Evolutionary conservation across 2,329 filamentous ascomycete species (phyloP).

Genomic region (Furcasterigmium sp.): DNA sequence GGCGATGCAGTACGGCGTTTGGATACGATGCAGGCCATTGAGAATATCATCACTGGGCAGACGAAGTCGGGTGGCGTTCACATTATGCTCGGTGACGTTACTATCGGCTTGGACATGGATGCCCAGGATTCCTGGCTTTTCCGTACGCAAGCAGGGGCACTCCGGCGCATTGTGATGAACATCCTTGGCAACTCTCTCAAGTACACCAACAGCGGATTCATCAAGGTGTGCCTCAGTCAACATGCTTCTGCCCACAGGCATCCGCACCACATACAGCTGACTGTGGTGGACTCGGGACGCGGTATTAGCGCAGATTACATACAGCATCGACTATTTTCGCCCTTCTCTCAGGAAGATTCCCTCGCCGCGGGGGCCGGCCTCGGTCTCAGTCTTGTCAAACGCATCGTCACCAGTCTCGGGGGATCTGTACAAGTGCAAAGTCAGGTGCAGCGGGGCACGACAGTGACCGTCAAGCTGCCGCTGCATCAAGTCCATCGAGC

Average conservation of each 20-base stretch:
- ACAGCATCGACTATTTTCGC: conserved; percentile 53
- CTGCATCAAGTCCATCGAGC: conserved; percentile 12
- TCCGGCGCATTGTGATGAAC: conserved; percentile 55
- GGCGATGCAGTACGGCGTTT: conserved; percentile 5
- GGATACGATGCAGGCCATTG: conserved; percentile 12
- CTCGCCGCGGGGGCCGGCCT: conserved; percentile 58
- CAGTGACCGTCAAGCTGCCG: conserved; percentile 24
- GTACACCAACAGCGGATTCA: conserved; percentile 39
- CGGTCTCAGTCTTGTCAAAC: conserved; percentile 59
- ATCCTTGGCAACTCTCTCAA: conserved; percentile 59
- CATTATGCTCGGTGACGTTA: conserved; percentile 18
- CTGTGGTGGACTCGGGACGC: conserved; percentile 57
- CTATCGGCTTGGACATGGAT: conserved; percentile 46
- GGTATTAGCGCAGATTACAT: conserved; percentile 62
- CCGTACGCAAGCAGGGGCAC: conserved; percentile 45
- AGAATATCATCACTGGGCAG: conserved; percentile 7
- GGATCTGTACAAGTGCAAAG: conserved; percentile 56
- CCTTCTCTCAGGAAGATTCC: conserved; percentile 59
- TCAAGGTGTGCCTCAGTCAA: conserved; percentile 22
- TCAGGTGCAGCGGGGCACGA: conserved; percentile 28
- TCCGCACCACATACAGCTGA: conserved; percentile 26
- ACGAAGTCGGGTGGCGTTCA: conserved; percentile 2
- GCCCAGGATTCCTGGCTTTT: conserved; percentile 44
- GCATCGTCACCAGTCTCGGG: conserved; percentile 51
- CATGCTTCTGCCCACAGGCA: not conserved